A percentile compares a stretch with the other conserved stretches of the same genome.
Evolutionary conservation across 2,329 filamentous ascomycete genomes (phyloP).

Genomic region (Ophiostoma perfectum): DNA sequence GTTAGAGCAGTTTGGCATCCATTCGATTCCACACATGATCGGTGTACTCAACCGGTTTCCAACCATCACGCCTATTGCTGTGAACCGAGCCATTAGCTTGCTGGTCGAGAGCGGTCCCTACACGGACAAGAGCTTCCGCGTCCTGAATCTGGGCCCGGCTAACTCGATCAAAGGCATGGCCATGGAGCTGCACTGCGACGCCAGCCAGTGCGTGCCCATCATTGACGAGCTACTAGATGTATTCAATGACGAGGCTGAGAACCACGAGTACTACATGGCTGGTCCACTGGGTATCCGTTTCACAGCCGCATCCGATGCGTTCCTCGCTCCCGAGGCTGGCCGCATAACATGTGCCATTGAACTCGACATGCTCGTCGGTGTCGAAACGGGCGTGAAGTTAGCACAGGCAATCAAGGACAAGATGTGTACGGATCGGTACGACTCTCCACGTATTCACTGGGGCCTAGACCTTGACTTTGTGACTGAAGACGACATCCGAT

Average conservation of each 20-base stretch:
- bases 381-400: constrained; percentile 25
- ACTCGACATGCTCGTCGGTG: constrained; percentile 28
- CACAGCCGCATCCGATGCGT: constrained; percentile 26
- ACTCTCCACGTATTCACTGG: constrained; percentile 29
- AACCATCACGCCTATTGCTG: constrained; percentile 25
- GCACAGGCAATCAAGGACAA: constrained; percentile 26
- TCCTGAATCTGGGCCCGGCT: constrained; percentile 29
- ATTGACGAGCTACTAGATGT: constrained; percentile 27
- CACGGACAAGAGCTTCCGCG: constrained; percentile 29
- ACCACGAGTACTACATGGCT: constrained; percentile 28
- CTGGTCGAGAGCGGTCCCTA: constrained; percentile 29
- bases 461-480: constrained; percentile 29
- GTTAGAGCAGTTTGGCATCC: constrained; percentile 27
- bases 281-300: constrained; percentile 30
- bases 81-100: constrained; percentile 27
- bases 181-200: constrained; percentile 28
- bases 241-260: constrained; percentile 25
- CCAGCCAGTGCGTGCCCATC: constrained; percentile 25
- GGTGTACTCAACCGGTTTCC: constrained; percentile 27
- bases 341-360: constrained; percentile 30
- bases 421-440: constrained; percentile 23
- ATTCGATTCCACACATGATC: constrained; percentile 24
- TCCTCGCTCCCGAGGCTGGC: constrained; percentile 28
- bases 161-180: constrained; percentile 28
- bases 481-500: constrained; percentile 26